Evolutionary conservation across 352 stramenopile genomes (phyloP).

Genomic region (Pythium utonaiense): DNA sequence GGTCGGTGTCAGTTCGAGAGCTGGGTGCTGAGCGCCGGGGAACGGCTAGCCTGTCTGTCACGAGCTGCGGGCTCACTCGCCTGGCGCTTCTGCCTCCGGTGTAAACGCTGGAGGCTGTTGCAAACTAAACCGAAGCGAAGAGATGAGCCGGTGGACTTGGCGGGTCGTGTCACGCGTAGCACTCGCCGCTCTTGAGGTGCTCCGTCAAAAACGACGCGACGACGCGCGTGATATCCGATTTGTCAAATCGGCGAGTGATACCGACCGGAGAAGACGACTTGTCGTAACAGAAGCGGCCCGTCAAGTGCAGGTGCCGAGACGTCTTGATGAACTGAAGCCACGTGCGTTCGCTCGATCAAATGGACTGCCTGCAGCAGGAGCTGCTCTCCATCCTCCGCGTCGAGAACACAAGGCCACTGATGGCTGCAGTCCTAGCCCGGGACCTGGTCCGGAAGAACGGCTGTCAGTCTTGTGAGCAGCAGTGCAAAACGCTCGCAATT

Average conservation of each 20-base stretch:
- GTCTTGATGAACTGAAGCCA: not conserved
- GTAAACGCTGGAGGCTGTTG: not conserved
- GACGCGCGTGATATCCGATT: not conserved
- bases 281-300: no score
- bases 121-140: not conserved
- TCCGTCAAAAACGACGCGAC: not conserved
- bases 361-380: not conserved
- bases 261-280: no score
- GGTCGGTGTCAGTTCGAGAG: not conserved
- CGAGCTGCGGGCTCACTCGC: not conserved
- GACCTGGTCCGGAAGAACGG: no score
- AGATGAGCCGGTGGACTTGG: not conserved
- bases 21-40: not conserved
- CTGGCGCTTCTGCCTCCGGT: not conserved
- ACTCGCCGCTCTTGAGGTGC: not conserved
- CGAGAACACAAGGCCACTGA: not conserved
- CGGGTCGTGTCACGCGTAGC: not conserved
- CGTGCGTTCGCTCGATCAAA: not conserved
- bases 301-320: not conserved
- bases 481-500: slow-evolving; percentile 5
- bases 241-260: slow-evolving; percentile 3
- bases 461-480: no score
- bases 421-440: no score
- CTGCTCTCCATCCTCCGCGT: not conserved
- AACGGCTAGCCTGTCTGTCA: not conserved